These are phyloP conservation scores for Neurospora tetrasperma DNA, from an alignment of 495 filamentous ascomycete genomes.

Conservation along the genomic window DNA sequence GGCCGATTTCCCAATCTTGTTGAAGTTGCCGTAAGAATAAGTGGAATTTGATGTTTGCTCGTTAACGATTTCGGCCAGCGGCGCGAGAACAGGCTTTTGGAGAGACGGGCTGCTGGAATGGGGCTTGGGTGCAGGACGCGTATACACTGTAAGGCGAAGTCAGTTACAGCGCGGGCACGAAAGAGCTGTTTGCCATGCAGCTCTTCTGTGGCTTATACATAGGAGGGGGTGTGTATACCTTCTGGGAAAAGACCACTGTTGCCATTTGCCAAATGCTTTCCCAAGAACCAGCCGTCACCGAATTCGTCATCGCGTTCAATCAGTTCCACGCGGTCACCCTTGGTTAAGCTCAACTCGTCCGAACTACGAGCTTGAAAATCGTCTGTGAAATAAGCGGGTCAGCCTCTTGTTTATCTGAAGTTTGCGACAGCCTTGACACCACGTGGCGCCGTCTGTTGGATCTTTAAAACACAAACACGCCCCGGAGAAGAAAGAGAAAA, in stretches of 20 bases:
- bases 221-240: conserved; percentile 42
- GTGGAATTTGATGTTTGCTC: conserved; percentile 16
- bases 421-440: not conserved
- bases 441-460: not conserved
- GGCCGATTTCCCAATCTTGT: conserved; percentile 8
- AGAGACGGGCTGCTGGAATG: conserved; percentile 11
- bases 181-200: not conserved
- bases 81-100: conserved; percentile 21
- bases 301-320: conserved; percentile 96
- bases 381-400: conserved; percentile 35
- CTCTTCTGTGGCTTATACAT: not conserved
- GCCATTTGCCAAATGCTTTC: conserved; percentile 63
- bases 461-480: not conserved
- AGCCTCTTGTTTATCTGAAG: conserved; percentile 5
- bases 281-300: conserved; percentile 95
- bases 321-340: conserved; percentile 82
- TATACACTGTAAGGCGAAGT: conserved; percentile 37
- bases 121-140: conserved; percentile 38
- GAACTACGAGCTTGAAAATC: conserved; percentile 83
- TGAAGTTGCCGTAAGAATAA: conserved; percentile 7
- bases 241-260: conserved; percentile 83
- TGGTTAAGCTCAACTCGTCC: conserved; percentile 81
- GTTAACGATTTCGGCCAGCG: conserved; percentile 20
- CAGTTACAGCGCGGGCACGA: not conserved
- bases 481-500: not conserved